These are phyloP conservation scores for Fallopia convolvulus DNA, from an alignment of 148 eudicot genomes.

Conservation along the genomic window DNA sequence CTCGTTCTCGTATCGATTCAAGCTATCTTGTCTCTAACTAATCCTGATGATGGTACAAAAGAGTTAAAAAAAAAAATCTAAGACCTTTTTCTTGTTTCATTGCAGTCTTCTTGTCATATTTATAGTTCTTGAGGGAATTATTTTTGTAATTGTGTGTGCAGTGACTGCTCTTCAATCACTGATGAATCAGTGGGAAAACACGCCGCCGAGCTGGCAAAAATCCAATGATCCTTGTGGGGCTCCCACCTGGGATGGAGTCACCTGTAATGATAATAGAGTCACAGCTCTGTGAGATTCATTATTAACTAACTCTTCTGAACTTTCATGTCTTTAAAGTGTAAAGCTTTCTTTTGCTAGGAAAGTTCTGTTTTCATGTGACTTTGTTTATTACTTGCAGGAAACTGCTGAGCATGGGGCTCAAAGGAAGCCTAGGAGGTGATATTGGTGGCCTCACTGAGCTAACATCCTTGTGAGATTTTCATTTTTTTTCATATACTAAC, in stretches of 20 bases:
- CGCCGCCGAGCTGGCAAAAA: conserved; percentile 75
- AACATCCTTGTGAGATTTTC: conserved; percentile 55
- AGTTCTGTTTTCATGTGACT: background rate
- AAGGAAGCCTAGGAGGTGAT: conserved; percentile 65
- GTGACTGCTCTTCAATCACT: conserved; percentile 57
- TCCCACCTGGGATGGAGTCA: conserved; percentile 72
- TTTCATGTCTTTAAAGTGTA: background rate
- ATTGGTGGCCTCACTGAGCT: conserved; percentile 69
- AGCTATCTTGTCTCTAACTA: background rate
- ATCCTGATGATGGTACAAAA: background rate
- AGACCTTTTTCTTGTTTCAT: no score
- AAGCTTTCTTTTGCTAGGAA: background rate
- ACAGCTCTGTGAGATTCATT: conserved; percentile 24
- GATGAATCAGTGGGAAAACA: conserved; percentile 57
- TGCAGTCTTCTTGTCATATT: no score
- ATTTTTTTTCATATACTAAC: background rate
- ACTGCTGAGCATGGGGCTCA: conserved; percentile 69
- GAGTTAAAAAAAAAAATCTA: no score
- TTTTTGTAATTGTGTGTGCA: conserved; percentile 16
- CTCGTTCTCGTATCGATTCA: background rate
- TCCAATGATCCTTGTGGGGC: conserved; percentile 72
- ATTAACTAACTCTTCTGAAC: background rate
- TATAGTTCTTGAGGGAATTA: background rate
- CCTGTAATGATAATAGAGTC: conserved; percentile 54
- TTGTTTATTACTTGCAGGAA: conserved; percentile 33